Conservation (phyloP, 2,329 filamentous ascomycete species). For the Pyricularia pennisetigena region DNA sequence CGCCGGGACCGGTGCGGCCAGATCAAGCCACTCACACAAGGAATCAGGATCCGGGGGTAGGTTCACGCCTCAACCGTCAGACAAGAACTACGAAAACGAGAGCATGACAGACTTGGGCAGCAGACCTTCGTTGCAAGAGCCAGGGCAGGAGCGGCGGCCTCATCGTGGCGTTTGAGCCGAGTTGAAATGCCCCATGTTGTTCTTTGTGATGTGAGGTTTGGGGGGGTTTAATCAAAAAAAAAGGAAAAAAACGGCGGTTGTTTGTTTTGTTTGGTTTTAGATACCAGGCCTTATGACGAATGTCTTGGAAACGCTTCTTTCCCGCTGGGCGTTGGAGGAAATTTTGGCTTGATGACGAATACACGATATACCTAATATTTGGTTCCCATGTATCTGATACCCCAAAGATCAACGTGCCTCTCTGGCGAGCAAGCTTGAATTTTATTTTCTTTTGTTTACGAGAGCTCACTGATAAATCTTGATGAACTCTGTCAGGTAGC, state of each 20-base stretch:
- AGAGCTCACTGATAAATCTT: neutral
- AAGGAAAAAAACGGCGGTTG: neutral
- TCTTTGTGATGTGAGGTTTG: neutral
- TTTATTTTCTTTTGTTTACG: neutral
- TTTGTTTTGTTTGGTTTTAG: neutral
- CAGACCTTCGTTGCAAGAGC: slow-evolving; percentile 23
- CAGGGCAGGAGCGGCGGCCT: neutral
- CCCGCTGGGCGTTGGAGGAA: neutral
- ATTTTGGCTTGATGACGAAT: neutral
- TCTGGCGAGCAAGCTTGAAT: neutral
- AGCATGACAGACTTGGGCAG: slow-evolving; percentile 40
- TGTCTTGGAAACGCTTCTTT: neutral
- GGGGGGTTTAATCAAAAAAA: neutral
- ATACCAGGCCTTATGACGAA: neutral
- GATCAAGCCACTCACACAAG: neutral
- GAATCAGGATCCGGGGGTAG: slow-evolving; percentile 7
- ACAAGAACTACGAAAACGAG: slow-evolving; percentile 31
- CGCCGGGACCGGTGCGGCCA: neutral
- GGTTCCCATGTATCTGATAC: neutral
- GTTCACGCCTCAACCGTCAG: slow-evolving; percentile 10
- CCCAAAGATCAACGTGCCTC: neutral
- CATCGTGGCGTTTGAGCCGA: neutral
- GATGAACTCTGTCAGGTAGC: neutral
- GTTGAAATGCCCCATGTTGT: neutral
- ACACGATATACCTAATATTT: neutral